Conservation (phyloP, 768 basidiomycete species). For the Chiua virens region DNA sequence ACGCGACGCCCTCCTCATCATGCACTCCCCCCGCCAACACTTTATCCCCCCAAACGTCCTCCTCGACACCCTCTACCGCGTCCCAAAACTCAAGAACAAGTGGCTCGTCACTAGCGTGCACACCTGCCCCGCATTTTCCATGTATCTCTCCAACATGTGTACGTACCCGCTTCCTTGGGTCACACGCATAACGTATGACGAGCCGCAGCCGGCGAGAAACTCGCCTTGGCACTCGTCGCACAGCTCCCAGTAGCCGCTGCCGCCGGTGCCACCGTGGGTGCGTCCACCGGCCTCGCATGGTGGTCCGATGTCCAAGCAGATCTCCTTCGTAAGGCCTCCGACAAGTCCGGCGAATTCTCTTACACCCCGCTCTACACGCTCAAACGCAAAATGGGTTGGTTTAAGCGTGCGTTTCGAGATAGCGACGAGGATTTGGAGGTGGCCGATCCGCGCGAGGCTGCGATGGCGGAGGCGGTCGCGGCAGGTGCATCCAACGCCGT, state of each 20-base stretch:
- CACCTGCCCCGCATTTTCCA: slow-evolving; percentile 33
- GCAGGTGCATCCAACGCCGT: no score
- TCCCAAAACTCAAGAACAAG: slow-evolving; percentile 28
- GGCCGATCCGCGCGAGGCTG: no score
- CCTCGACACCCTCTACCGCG: slow-evolving; percentile 23
- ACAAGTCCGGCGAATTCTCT: slow-evolving; percentile 19
- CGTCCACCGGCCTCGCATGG: slow-evolving; percentile 15
- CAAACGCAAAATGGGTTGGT: slow-evolving; percentile 8
- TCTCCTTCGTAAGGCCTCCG: slow-evolving; percentile 23
- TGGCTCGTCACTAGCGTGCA: slow-evolving; percentile 34
- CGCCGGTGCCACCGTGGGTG: slow-evolving; percentile 14
- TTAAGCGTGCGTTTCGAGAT: slow-evolving; percentile 9
- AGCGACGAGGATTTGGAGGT: neutral
- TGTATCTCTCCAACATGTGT: slow-evolving; percentile 34
- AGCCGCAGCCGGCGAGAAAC: slow-evolving; percentile 20
- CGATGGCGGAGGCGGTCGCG: no score
- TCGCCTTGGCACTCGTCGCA: slow-evolving; percentile 23
- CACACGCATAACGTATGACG: neutral
- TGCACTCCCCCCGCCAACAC: slow-evolving; percentile 27
- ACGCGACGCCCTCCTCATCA: slow-evolving; percentile 37
- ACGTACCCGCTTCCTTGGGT: neutral
- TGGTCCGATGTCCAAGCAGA: slow-evolving; percentile 18
- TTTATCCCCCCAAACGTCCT: slow-evolving; percentile 22
- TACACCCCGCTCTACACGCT: slow-evolving; percentile 30
- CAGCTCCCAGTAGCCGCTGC: slow-evolving; percentile 11